These are phyloP conservation scores for Tylopilus felleus DNA, from an alignment of 768 basidiomycete genomes.

Conservation along the genomic window DNA sequence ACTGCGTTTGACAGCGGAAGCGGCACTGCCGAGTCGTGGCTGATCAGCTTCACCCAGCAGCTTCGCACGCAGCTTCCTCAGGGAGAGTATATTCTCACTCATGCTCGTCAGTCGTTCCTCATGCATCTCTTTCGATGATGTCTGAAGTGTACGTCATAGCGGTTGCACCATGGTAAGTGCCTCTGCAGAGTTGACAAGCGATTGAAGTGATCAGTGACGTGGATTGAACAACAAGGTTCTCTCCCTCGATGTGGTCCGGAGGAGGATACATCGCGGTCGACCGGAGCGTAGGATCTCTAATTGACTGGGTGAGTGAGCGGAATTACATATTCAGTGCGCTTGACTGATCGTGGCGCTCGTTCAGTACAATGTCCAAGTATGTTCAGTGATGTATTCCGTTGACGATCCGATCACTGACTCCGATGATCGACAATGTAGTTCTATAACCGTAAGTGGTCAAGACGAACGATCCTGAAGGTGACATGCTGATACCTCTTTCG, in stretches of 20 bases:
- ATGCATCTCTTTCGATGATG: not conserved
- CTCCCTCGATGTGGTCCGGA: conserved; percentile 17
- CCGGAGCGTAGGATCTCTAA: conserved; percentile 38
- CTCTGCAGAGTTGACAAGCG: not conserved
- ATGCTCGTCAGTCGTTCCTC: conserved; percentile 32
- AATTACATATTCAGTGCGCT: not conserved
- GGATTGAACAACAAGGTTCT: conserved; percentile 15
- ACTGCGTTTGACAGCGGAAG: conserved; percentile 31
- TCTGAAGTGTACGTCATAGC: conserved; percentile 10
- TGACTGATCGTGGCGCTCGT: not conserved
- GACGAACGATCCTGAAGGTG: not conserved
- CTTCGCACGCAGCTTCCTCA: conserved; percentile 34
- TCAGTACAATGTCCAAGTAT: conserved; percentile 40
- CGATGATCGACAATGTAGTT: conserved; percentile 12
- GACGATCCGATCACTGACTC: conserved; percentile 3
- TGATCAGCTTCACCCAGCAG: conserved; percentile 31
- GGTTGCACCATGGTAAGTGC: conserved; percentile 22
- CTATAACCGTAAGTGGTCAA: conserved; percentile 26
- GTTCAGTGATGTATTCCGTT: not conserved
- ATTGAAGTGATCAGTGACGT: not conserved
- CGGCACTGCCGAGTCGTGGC: conserved; percentile 40
- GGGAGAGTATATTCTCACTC: conserved; percentile 33
- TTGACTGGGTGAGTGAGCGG: conserved; percentile 39
- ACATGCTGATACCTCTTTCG: not conserved
- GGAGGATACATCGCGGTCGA: conserved; percentile 41